phyloP scores from a whole-genome alignment of 2,329 filamentous ascomycete genomes.

The Stenocarpella maydis region DNA sequence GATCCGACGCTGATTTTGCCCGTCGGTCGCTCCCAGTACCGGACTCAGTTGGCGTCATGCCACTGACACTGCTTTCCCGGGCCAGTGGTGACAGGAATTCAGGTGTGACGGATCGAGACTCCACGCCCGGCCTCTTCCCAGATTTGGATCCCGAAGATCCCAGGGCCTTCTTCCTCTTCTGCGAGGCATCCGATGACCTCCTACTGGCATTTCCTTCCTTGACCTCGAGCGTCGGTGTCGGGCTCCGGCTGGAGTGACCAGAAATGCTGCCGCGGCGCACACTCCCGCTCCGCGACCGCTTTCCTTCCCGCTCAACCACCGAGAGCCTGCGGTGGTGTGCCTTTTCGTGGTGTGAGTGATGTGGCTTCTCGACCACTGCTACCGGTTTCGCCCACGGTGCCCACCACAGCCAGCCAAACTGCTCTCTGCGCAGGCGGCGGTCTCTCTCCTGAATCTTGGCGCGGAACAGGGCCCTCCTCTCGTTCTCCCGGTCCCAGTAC shows the following conservation, averaged over 20 bases:
- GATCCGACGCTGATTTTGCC: slow-evolving; percentile 29
- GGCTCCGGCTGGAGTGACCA: slow-evolving; percentile 56
- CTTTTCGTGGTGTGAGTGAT: slow-evolving; percentile 51
- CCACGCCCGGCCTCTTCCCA: slow-evolving; percentile 53
- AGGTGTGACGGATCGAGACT: slow-evolving; percentile 62
- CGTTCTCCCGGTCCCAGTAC: slow-evolving; percentile 98
- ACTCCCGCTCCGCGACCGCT: slow-evolving; percentile 60
- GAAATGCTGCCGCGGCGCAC: slow-evolving; percentile 60
- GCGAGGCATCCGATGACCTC: slow-evolving; percentile 57
- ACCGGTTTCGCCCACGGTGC: slow-evolving; percentile 70
- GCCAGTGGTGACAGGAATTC: slow-evolving; percentile 63
- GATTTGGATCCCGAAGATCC: slow-evolving; percentile 43
- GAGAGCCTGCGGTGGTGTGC: slow-evolving; percentile 50
- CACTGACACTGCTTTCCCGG: slow-evolving; percentile 52
- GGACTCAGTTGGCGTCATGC: slow-evolving; percentile 28
- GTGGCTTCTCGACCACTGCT: slow-evolving; percentile 41
- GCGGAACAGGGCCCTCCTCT: slow-evolving; percentile 78
- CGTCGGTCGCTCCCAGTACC: slow-evolving; percentile 11
- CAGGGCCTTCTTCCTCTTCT: slow-evolving; percentile 61
- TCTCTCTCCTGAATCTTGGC: slow-evolving; percentile 74
- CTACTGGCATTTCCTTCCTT: slow-evolving; percentile 51
- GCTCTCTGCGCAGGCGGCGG: slow-evolving; percentile 70
- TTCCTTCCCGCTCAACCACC: slow-evolving; percentile 55
- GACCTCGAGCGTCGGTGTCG: slow-evolving; percentile 57
- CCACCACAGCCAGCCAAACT: slow-evolving; percentile 86